A percentile compares a stretch with the other conserved stretches of the same genome.
phyloP scores from a whole-genome alignment of 805 yeast genomes.

The Brettanomyces sp. region DNA sequence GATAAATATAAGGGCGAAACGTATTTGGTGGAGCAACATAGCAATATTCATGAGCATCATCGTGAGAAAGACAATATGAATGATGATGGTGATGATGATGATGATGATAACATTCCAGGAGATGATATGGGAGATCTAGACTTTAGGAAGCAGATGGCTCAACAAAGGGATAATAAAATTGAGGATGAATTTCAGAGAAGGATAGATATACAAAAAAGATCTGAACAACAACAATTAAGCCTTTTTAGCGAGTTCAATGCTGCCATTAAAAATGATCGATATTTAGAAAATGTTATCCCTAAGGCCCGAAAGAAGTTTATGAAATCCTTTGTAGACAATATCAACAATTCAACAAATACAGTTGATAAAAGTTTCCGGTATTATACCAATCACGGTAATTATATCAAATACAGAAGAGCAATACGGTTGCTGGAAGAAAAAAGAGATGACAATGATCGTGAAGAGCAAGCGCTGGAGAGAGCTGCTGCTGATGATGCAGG shows the following conservation, averaged over 20 bases:
- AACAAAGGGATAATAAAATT: not conserved
- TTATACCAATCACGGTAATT: slow-evolving; percentile 34
- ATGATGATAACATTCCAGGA: slow-evolving; percentile 12
- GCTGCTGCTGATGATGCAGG: slow-evolving; percentile 7
- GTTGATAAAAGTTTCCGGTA: slow-evolving; percentile 27
- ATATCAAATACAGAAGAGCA: slow-evolving; percentile 29
- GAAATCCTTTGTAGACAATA: slow-evolving; percentile 19
- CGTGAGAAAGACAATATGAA: slow-evolving; percentile 21
- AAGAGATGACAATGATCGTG: slow-evolving; percentile 31
- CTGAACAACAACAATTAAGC: slow-evolving; percentile 22
- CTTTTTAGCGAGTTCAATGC: slow-evolving; percentile 26
- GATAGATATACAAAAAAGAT: slow-evolving; percentile 12
- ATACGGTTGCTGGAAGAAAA: slow-evolving; percentile 33
- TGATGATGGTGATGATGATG: slow-evolving; percentile 19
- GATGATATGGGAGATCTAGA: slow-evolving; percentile 13
- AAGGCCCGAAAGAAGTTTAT: slow-evolving; percentile 17
- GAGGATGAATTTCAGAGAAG: slow-evolving; percentile 11
- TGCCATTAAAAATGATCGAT: slow-evolving; percentile 20
- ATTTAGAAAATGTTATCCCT: slow-evolving; percentile 12
- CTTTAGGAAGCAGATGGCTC: slow-evolving; percentile 12
- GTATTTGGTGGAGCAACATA: too few species aligned
- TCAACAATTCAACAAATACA: slow-evolving; percentile 18
- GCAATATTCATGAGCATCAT: too few species aligned
- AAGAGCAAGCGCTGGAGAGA: slow-evolving; percentile 24
- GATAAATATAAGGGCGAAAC: too few species aligned